Conservation (phyloP, 1,139 yeast species). For the Yamadazyma triangularis region DNA sequence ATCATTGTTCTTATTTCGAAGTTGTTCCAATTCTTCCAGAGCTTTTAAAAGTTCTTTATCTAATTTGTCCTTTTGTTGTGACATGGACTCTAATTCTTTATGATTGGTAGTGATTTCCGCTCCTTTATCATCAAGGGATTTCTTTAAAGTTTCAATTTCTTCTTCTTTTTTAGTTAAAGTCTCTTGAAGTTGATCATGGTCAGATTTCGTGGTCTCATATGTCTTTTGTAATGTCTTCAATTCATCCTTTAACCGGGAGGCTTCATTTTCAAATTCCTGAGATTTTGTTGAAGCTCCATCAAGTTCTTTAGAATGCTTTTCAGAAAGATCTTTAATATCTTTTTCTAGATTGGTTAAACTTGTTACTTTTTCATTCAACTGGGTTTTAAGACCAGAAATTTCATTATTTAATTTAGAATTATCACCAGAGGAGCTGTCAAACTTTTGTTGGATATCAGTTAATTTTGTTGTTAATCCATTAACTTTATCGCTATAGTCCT, state of each 20-base stretch:
- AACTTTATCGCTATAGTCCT: too few species aligned
- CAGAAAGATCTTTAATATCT: background rate
- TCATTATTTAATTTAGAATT: too few species aligned
- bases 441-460: constrained; percentile 1
- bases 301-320: background rate
- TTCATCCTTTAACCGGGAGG: background rate
- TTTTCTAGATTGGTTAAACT: background rate
- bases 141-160: constrained; percentile 1
- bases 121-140: too few species aligned
- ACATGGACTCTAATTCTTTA: background rate
- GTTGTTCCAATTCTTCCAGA: too few species aligned
- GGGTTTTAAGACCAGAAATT: too few species aligned
- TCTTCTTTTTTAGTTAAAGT: background rate
- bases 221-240: background rate
- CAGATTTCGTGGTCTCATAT: background rate
- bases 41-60: too few species aligned
- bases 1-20: too few species aligned
- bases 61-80: background rate
- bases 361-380: background rate
- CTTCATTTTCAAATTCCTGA: background rate
- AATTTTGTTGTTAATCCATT: too few species aligned
- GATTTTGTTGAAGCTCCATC: too few species aligned
- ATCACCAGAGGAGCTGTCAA: too few species aligned
- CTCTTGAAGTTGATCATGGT: background rate
- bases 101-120: background rate